These are phyloP conservation scores for Podospora pseudocomata DNA, from an alignment of 495 filamentous ascomycete genomes.

Conservation along the genomic window DNA sequence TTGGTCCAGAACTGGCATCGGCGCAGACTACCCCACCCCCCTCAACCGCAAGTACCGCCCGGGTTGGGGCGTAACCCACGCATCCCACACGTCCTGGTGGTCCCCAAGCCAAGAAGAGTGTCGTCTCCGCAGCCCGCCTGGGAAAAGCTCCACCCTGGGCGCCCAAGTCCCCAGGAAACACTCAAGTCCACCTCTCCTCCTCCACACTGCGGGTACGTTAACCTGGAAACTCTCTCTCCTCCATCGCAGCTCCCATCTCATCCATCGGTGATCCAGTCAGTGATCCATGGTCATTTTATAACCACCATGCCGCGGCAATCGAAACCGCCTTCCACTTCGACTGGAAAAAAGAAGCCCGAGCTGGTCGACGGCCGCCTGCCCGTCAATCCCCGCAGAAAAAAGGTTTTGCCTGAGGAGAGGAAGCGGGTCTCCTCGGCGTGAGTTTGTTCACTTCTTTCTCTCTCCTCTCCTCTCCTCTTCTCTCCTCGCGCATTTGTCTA, in stretches of 20 bases:
- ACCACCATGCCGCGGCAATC: neutral
- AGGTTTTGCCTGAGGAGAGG: constrained; percentile 34
- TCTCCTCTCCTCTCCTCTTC: neutral
- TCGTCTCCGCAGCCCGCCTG: neutral
- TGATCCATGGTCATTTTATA: neutral
- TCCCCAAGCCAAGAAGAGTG: neutral
- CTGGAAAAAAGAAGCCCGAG: neutral
- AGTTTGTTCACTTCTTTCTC: constrained; percentile 9
- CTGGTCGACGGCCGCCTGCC: constrained; percentile 26
- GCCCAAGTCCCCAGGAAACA: neutral
- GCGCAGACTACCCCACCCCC: neutral
- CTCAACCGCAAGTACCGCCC: no score
- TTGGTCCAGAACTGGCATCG: neutral
- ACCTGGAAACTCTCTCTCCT: neutral
- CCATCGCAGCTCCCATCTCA: neutral
- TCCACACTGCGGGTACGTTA: neutral
- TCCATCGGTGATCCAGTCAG: neutral
- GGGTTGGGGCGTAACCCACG: neutral
- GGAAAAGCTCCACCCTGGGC: neutral
- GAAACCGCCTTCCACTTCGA: neutral
- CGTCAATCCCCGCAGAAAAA: constrained; percentile 38
- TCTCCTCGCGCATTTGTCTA: neutral
- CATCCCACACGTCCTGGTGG: neutral
- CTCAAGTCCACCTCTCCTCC: neutral
- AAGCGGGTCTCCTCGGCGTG: constrained; percentile 38